phyloP scores from a whole-genome alignment of 768 basidiomycete genomes.

The Trametes punicea region DNA sequence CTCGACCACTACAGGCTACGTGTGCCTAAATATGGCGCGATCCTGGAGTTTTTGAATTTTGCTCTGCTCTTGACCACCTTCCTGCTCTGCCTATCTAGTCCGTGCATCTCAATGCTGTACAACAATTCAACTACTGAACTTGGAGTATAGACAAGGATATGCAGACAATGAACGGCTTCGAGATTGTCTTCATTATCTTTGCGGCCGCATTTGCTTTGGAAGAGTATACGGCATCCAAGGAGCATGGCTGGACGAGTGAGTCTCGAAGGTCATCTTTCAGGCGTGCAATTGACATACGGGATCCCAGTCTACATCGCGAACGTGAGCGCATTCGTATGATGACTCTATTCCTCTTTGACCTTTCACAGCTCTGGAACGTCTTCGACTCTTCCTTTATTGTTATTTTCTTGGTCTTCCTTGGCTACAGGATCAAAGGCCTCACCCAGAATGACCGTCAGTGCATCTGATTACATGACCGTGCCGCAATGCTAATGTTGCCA shows the following conservation, averaged over 20 bases:
- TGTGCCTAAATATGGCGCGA: constrained; percentile 76
- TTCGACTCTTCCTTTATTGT: constrained; percentile 77
- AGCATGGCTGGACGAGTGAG: constrained; percentile 87
- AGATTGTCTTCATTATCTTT: constrained; percentile 72
- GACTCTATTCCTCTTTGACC: neutral
- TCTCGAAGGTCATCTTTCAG: constrained; percentile 6
- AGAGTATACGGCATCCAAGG: constrained; percentile 84
- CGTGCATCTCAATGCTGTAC: constrained; percentile 25
- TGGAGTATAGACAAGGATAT: constrained; percentile 50
- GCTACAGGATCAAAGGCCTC: constrained; percentile 63
- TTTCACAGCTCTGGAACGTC: constrained; percentile 78
- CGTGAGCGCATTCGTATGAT: constrained; percentile 35
- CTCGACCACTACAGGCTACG: constrained; percentile 86
- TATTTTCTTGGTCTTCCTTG: constrained; percentile 66
- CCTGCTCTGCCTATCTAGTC: constrained; percentile 72
- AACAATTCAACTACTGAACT: neutral
- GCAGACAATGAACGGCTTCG: constrained; percentile 52
- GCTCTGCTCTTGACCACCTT: constrained; percentile 64
- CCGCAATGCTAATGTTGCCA: neutral
- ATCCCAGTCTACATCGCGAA: constrained; percentile 76
- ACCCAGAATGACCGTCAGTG: constrained; percentile 46
- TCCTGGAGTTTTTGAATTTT: constrained; percentile 79
- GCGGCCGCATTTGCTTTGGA: constrained; percentile 76
- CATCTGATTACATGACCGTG: neutral
- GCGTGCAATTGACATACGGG: neutral